These are phyloP conservation scores for Inga leiocalycina DNA, from an alignment of 306 rosid species.

Conservation along the genomic window DNA sequence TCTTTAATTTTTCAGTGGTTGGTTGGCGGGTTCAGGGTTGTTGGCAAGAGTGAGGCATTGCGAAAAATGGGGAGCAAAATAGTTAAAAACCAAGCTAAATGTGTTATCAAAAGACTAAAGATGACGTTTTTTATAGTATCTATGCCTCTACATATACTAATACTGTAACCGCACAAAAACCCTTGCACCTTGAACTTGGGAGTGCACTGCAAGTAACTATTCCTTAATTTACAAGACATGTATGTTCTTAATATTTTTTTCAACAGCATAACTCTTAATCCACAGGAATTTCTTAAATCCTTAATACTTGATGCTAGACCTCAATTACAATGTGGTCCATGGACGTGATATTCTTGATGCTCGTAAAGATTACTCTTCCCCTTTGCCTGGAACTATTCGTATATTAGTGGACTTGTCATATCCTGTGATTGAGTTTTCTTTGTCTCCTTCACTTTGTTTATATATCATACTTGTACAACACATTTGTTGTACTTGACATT, in stretches of 20 bases:
- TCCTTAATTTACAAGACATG: not conserved
- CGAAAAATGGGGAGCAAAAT: not conserved
- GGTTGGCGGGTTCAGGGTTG: not conserved
- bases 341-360: not conserved
- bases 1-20: not conserved
- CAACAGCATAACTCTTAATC: not conserved
- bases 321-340: not conserved
- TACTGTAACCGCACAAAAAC: not conserved
- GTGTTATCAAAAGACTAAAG: not conserved
- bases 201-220: not conserved
- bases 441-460: not conserved
- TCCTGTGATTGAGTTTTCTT: not conserved
- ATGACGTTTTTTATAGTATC: not conserved
- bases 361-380: slow-evolving; percentile 17
- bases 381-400: not conserved
- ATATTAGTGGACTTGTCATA: slow-evolving; percentile 2
- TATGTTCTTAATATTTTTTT: not conserved
- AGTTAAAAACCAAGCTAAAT: not conserved
- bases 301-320: not conserved
- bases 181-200: not conserved
- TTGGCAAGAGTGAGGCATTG: not conserved
- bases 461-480: not conserved
- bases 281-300: not conserved
- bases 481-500: not conserved
- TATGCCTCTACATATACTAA: not conserved